phyloP scores from a whole-genome alignment of 495 filamentous ascomycete genomes.

The Pseudoneurospora amorphoporcata region DNA sequence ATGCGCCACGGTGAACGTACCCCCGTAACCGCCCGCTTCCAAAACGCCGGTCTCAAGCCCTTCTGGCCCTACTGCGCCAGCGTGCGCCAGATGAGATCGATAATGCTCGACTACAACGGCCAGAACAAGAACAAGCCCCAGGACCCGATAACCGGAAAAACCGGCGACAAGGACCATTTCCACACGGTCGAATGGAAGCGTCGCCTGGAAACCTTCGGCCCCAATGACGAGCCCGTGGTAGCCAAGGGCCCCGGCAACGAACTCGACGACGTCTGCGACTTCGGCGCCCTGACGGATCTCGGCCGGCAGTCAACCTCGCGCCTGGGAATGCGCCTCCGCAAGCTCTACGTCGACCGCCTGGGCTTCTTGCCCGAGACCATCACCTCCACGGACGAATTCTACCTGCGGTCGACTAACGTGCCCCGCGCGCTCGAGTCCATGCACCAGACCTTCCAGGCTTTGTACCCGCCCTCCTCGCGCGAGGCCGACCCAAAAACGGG shows the following conservation, averaged over 20 bases:
- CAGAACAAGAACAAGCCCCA: neutral
- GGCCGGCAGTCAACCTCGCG: constrained; percentile 76
- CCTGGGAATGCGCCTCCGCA: constrained; percentile 66
- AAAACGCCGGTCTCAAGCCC: constrained; percentile 70
- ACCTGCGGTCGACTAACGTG: constrained; percentile 77
- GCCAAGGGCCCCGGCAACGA: constrained; percentile 55
- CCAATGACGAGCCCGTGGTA: constrained; percentile 57
- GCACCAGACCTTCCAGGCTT: constrained; percentile 78
- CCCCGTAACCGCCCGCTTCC: constrained; percentile 77
- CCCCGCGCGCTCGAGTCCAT: constrained; percentile 78
- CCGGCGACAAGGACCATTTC: constrained; percentile 30
- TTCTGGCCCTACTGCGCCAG: constrained; percentile 92
- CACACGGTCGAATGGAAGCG: constrained; percentile 64
- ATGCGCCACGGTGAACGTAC: constrained; percentile 87
- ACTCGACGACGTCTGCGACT: constrained; percentile 69
- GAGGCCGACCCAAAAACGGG: constrained; percentile 20
- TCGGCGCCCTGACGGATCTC: constrained; percentile 80
- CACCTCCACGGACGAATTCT: constrained; percentile 54
- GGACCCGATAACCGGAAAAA: neutral
- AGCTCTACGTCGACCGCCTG: constrained; percentile 83
- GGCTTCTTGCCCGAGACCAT: constrained; percentile 68
- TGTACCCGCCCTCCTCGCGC: constrained; percentile 70
- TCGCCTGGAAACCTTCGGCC: constrained; percentile 70
- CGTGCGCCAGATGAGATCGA: constrained; percentile 60
- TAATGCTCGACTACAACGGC: constrained; percentile 43